These are phyloP conservation scores for Rhododendron vialii DNA, from an alignment of 148 eudicot genomes.

Conservation along the genomic window DNA sequence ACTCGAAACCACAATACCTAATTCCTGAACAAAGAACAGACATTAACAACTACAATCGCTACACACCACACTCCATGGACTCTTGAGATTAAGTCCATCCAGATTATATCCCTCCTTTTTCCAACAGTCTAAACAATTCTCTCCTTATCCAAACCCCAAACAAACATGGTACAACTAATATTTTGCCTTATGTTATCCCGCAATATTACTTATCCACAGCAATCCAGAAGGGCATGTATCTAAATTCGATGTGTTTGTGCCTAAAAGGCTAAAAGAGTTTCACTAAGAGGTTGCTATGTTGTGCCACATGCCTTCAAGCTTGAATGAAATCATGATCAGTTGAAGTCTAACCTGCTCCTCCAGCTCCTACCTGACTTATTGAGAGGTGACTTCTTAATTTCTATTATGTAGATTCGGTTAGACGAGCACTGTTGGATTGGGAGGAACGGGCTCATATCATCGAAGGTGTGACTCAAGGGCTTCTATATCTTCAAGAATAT, in stretches of 20 bases:
- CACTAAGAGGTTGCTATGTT: neutral
- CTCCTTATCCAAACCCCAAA: neutral
- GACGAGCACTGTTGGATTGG: neutral
- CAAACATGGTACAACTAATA: neutral
- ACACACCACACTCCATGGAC: too few relatives aligned
- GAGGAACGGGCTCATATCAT: neutral
- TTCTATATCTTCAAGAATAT: neutral
- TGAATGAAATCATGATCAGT: neutral
- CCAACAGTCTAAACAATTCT: neutral
- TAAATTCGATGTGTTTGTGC: neutral
- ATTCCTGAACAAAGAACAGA: neutral
- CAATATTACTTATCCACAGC: too few relatives aligned
- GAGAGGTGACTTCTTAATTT: neutral
- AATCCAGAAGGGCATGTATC: neutral
- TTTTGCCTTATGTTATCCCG: neutral
- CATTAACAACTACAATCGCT: neutral
- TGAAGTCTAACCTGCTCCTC: neutral
- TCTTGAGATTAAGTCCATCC: neutral
- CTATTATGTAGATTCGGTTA: neutral
- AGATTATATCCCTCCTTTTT: neutral
- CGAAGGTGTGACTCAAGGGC: neutral
- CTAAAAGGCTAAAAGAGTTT: neutral
- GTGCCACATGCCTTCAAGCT: neutral
- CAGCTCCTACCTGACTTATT: neutral
- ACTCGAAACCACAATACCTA: neutral